These are phyloP conservation scores for Knufia petricola DNA, from an alignment of 2,329 filamentous ascomycete genomes.

Conservation along the genomic window DNA sequence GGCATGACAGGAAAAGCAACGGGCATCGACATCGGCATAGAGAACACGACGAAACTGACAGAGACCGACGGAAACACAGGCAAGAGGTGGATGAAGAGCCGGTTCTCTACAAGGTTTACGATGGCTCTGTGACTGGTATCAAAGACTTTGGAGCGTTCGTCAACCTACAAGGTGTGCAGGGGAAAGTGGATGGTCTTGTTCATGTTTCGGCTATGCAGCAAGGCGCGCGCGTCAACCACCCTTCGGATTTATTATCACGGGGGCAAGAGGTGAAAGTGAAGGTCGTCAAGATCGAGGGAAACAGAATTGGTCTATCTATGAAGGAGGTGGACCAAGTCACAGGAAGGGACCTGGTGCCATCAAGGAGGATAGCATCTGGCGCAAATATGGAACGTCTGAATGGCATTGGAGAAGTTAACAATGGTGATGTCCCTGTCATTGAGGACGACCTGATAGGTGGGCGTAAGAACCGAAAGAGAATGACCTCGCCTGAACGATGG, in stretches of 20 bases:
- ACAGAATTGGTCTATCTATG: constrained; percentile 82
- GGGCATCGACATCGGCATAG: constrained; percentile 31
- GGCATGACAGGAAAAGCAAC: constrained; percentile 19
- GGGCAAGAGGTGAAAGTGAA: constrained; percentile 89
- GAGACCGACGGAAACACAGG: constrained; percentile 56
- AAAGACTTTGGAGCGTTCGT: constrained; percentile 97
- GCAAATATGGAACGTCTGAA: constrained; percentile 80
- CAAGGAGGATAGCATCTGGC: constrained; percentile 70
- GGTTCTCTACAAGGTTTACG: constrained; percentile 76
- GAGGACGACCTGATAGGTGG: constrained; percentile 49
- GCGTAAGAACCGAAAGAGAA: constrained; percentile 67
- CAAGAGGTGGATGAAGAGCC: constrained; percentile 74
- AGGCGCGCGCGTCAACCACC: constrained; percentile 79
- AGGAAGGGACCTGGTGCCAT: constrained; percentile 71
- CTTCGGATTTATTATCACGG: constrained; percentile 71
- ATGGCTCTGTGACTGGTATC: constrained; percentile 79
- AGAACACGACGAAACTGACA: constrained; percentile 42
- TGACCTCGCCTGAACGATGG: constrained; percentile 96
- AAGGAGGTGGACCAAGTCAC: constrained; percentile 91
- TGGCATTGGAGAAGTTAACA: constrained; percentile 35
- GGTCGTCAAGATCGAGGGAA: constrained; percentile 74
- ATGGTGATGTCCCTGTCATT: constrained; percentile 56
- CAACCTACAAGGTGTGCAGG: constrained; percentile 74
- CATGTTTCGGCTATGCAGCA: constrained; percentile 84
- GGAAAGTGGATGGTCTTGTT: constrained; percentile 85